Conservation (phyloP, 768 basidiomycete genomes). For the Cystobasidium tubakii region DNA sequence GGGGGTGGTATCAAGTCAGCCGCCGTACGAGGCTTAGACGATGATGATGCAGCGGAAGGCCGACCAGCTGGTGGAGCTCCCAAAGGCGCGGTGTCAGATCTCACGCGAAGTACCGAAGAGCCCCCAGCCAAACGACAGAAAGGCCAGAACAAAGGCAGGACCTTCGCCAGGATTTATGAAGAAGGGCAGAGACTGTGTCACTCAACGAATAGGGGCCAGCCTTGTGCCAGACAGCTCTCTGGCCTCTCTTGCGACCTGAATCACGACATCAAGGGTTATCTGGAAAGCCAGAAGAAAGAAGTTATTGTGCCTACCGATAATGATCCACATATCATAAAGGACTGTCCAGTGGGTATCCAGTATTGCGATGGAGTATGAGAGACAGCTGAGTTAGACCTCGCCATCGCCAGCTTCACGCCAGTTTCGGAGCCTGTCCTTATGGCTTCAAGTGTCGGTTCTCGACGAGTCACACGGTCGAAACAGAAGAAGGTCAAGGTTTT, state of each 20-base stretch:
- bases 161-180: background rate
- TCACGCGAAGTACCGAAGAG: constrained; percentile 23
- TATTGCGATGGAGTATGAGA: background rate
- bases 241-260: constrained; percentile 30
- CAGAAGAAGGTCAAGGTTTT: constrained; percentile 52
- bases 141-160: constrained; percentile 31
- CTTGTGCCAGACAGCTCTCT: background rate
- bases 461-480: constrained; percentile 62
- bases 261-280: constrained; percentile 29
- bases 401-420: constrained; percentile 55
- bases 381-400: background rate
- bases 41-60: constrained; percentile 34
- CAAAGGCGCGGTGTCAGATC: background rate
- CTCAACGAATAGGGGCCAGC: constrained; percentile 7
- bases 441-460: constrained; percentile 91
- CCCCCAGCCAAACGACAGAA: background rate
- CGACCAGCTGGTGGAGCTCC: constrained; percentile 2
- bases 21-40: background rate
- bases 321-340: background rate
- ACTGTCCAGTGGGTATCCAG: constrained; percentile 11
- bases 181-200: constrained; percentile 24
- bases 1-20: background rate
- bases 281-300: constrained; percentile 6
- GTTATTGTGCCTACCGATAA: background rate
- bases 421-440: constrained; percentile 72